Base-by-base conservation (phyloP, 768 basidiomycete genomes). In the Tricholoma flavovirens region DNA sequence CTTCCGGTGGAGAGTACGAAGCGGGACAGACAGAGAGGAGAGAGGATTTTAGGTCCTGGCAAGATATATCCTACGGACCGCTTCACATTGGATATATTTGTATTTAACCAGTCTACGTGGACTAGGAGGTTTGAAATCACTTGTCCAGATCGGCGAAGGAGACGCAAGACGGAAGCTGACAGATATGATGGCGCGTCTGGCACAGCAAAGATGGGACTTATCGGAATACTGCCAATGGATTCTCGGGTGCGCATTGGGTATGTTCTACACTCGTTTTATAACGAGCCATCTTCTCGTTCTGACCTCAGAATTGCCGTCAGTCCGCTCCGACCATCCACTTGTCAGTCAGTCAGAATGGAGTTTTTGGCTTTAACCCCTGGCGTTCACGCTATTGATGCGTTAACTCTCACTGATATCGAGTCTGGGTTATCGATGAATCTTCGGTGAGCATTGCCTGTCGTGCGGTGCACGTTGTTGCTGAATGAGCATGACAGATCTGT, bases 301-400 rank as follows among this genome's bases (percentile, higher is more conserved):
- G 24, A 43, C 35, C 3, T 7, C 49, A 35, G 58, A 42, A 24
- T 49, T 30, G 3, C 9, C n/a, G 53, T 9, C 60, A 93, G 90
- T 10, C 91, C 91, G 11, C 75, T 93, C 17, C 76, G 81, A n/a
- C 87, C 91, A 3, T 83, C 83, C 10, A 86, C 89, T 1, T 91
- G 90, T 65, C 91, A 93, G 67, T 90, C 88, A 17, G 88, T 93
- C 22, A 76, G 89, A 38, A 91, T 94, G 86, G 81, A 87, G 57
- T 93, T 93, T 63, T 71, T 94, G 46, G 90, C 92, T 2, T 73
- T 94, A 49, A 78, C 81, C 7, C 85, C 90, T 17, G 92, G 92
- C 3, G 83, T 93, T 2, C 90, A 93, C 64, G 76, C 84, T 2
- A 79, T 94, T 51, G 84, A 88, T 58, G 77, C 80, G 5, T 71